These are phyloP conservation scores for Lasiodiplodia citricola DNA, from an alignment of 2,329 filamentous ascomycete species.

Conservation along the genomic window DNA sequence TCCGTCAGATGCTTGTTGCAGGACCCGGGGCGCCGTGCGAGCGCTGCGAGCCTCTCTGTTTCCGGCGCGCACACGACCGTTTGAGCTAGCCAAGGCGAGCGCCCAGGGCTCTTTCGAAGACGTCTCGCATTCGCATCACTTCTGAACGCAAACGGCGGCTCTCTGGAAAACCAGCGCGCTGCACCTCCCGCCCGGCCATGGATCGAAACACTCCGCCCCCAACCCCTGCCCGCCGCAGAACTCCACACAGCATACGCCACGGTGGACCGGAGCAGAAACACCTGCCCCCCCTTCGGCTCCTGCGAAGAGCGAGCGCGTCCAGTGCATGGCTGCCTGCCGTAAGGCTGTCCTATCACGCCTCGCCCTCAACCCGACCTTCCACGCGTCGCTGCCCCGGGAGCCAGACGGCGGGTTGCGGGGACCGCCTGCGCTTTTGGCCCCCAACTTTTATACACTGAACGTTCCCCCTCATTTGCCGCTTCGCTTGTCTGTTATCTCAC, in stretches of 20 bases:
- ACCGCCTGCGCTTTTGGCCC: slow-evolving; percentile 9
- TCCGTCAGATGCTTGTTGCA: slow-evolving; percentile 22
- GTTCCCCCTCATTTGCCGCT: slow-evolving; percentile 13
- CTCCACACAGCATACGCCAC: slow-evolving; percentile 22
- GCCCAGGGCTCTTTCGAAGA: background rate
- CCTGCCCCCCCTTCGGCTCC: background rate
- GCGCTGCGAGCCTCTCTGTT: slow-evolving; percentile 13
- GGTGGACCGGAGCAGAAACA: background rate
- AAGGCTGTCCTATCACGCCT: slow-evolving; percentile 16
- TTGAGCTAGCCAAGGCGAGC: slow-evolving; percentile 19
- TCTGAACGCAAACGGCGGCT: slow-evolving; percentile 8
- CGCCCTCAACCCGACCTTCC: slow-evolving; percentile 11
- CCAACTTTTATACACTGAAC: slow-evolving; percentile 14
- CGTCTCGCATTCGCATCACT: slow-evolving; percentile 16
- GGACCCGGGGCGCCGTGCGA: background rate
- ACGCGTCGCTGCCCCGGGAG: slow-evolving; percentile 20
- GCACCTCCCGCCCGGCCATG: background rate
- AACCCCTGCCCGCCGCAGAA: background rate
- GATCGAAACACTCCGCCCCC: background rate
- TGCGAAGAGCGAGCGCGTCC: background rate
- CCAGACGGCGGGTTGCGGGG: slow-evolving; percentile 11
- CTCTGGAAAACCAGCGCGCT: background rate
- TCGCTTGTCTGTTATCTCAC: slow-evolving; percentile 18
- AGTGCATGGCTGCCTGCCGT: slow-evolving; percentile 19
- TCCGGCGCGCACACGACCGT: slow-evolving; percentile 6